Evolutionary conservation across 129 eudicot species (phyloP), one percentile per base, ranked within the genome.

Genomic region (Escallonia rubra): DNA sequence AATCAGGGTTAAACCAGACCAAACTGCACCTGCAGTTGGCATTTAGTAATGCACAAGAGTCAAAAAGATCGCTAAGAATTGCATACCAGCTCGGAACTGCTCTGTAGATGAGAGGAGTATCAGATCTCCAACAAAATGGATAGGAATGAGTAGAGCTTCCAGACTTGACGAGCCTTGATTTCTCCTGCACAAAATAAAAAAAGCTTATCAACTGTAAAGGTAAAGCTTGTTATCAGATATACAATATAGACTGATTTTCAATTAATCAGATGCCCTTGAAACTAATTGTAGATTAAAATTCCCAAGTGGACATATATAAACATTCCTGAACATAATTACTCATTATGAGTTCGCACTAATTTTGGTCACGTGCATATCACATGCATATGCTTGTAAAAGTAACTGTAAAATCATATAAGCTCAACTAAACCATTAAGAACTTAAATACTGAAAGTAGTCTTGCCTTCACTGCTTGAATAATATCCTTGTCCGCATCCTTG

Each of bases 61-160:
- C 9, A 13, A 34, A 5, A 39, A 43, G 9, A 10, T 52, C 10
- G 34, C 34, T 43, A 14, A 70, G 39, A 2, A 3, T 4, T 7
- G 71, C 62, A 46, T 75, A 84, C 97, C 97, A 90, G 82, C 95
- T 90, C 41, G 95, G 97, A 65, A 87, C 95, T 43, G 95, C 95
- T 76, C 95, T 84, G 65, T 87, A 84, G 49, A 87, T 87, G 46
- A 87, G 95, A 44, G 95, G 95, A 6, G 87, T 87, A 73, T 84
- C 95, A 40, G 95, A 87, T 76, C 95, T 84, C 87, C 95, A 87
- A 68, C 95, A 87, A 47, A 81, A 87, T 10, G 95, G 95, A 74
- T 84, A 87, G 41, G 78, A 79, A 54, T 87, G 95, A 43, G 81
- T 84, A 69, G 75, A 79, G 79, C 77, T 87, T 78, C 89, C 97